Evolutionary conservation across 1,284 basidiomycete species (phyloP).

Genomic region (Amanita bisporigera): DNA sequence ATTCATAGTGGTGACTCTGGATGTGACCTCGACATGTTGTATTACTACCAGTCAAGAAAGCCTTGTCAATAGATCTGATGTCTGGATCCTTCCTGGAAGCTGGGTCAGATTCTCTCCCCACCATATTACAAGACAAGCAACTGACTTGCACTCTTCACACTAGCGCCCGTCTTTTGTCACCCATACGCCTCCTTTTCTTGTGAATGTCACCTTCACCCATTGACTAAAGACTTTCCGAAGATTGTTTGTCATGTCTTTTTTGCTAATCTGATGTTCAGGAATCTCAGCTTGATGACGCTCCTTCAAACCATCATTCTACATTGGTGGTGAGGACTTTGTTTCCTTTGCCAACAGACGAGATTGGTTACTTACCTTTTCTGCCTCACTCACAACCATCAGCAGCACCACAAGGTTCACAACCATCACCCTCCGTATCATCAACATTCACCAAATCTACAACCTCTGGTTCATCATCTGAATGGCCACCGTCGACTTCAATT

Average conservation of each 20-base stretch:
- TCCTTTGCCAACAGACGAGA: background rate
- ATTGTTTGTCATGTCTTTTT: background rate
- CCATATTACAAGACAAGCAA: background rate
- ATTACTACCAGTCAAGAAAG: background rate
- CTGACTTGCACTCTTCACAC: background rate
- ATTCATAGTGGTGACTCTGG: constrained; percentile 12
- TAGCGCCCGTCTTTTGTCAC: background rate
- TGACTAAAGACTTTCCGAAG: background rate
- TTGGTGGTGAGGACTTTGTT: background rate
- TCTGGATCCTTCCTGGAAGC: background rate
- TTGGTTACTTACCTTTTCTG: background rate
- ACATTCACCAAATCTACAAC: background rate
- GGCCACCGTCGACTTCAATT: background rate
- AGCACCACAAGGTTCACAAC: background rate
- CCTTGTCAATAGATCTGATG: background rate
- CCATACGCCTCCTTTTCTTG: background rate
- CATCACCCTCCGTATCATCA: background rate
- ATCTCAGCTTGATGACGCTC: background rate
- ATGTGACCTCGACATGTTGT: constrained; percentile 5
- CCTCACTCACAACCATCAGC: background rate
- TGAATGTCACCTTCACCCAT: background rate
- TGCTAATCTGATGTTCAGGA: background rate
- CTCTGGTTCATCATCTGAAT: background rate
- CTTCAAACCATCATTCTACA: background rate
- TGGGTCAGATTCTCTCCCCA: background rate